phyloP scores from a whole-genome alignment of 2,329 filamentous ascomycete species.

The Gremmenia infestans region DNA sequence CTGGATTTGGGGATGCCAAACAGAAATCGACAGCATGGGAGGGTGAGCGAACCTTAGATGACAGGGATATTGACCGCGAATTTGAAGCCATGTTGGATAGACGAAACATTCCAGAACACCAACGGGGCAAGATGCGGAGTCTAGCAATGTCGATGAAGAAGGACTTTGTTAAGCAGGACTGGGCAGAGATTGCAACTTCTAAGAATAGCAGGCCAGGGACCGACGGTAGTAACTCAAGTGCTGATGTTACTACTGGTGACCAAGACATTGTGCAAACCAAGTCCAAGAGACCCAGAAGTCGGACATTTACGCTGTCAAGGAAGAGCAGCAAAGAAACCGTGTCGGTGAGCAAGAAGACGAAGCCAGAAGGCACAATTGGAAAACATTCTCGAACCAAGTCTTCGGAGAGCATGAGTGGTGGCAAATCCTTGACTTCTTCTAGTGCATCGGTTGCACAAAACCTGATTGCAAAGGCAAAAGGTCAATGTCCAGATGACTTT shows the following conservation, averaged over 20 bases:
- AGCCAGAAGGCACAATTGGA: constrained; percentile 56
- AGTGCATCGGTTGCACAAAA: constrained; percentile 51
- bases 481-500: constrained; percentile 74
- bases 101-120: constrained; percentile 88
- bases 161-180: constrained; percentile 89
- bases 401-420: constrained; percentile 60
- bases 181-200: constrained; percentile 59
- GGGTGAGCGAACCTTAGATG: constrained; percentile 35
- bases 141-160: constrained; percentile 87
- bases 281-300: constrained; percentile 59
- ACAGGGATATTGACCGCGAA: constrained; percentile 51
- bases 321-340: constrained; percentile 46
- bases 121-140: constrained; percentile 90
- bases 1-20: constrained; percentile 52
- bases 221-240: constrained; percentile 35
- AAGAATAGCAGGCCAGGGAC: constrained; percentile 40
- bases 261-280: constrained; percentile 35
- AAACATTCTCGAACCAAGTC: constrained; percentile 69
- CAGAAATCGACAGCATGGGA: constrained; percentile 33
- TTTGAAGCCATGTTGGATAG: constrained; percentile 68
- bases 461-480: constrained; percentile 64
- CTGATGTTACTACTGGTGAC: constrained; percentile 35
- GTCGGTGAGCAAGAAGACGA: constrained; percentile 71
- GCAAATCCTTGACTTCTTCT: constrained; percentile 49
- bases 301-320: constrained; percentile 60